These are phyloP conservation scores for Celoporthe dispersa DNA, from an alignment of 2,329 filamentous ascomycete genomes.

Conservation along the genomic window DNA sequence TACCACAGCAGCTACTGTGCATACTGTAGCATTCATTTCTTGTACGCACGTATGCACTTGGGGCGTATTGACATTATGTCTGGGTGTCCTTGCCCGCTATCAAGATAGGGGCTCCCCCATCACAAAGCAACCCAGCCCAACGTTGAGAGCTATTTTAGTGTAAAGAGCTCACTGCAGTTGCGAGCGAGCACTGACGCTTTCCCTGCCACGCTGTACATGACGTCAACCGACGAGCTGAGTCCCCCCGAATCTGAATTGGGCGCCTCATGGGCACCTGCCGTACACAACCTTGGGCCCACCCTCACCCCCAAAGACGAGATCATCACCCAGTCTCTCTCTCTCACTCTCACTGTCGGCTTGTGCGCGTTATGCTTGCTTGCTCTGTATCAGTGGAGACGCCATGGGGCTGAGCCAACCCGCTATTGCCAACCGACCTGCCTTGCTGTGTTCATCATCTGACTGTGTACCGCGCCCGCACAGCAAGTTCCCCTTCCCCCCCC, in stretches of 20 bases:
- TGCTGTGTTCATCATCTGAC: slow-evolving; percentile 12
- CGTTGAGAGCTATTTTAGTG: not conserved
- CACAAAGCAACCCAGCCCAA: not conserved
- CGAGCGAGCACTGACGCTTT: slow-evolving; percentile 6
- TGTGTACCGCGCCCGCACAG: slow-evolving; percentile 12
- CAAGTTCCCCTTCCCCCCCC: not conserved
- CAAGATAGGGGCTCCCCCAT: not conserved
- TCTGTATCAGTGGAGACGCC: not conserved
- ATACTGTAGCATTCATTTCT: not conserved
- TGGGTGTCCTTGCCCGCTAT: not conserved
- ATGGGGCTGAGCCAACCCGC: slow-evolving; percentile 9
- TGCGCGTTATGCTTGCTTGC: not conserved
- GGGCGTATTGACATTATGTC: not conserved
- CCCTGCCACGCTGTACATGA: slow-evolving; percentile 7
- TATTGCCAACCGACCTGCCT: slow-evolving; percentile 7
- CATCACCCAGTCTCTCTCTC: not conserved
- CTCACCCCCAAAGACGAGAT: not conserved
- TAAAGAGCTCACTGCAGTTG: not conserved
- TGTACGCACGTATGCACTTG: not conserved
- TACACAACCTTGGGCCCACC: not conserved
- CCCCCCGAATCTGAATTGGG: not conserved
- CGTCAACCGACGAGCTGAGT: slow-evolving; percentile 11
- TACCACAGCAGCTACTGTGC: not conserved
- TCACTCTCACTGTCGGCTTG: not conserved
- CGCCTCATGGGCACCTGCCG: too few relatives aligned